Percentiles rank a stretch among this genome's conserved stretches.
Conservation (phyloP, 78 protist species). For the Dictyostelium firmibasis region DNA sequence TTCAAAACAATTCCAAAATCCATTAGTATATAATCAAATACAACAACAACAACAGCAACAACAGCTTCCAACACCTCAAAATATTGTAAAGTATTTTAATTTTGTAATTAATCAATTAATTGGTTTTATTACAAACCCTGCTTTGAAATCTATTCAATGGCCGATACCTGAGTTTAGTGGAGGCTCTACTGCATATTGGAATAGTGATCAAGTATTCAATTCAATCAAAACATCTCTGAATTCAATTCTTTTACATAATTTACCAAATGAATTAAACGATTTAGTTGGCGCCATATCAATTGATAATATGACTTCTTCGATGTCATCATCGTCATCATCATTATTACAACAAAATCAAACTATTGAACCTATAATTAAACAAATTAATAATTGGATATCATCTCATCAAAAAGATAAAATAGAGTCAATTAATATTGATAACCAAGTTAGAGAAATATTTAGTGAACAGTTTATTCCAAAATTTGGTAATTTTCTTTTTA, state of each 20-base stretch:
- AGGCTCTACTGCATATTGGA: background rate
- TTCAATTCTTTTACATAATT: background rate
- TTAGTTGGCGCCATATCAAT: background rate
- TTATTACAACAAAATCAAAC: background rate
- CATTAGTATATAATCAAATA: background rate
- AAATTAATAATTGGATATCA: slow-evolving; percentile 6
- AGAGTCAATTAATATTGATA: background rate
- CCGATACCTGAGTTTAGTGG: slow-evolving; percentile 50
- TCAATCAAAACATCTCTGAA: background rate
- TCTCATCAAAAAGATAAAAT: background rate
- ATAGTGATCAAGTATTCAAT: background rate
- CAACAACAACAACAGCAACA: background rate
- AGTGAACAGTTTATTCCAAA: background rate
- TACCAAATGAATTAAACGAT: slow-evolving; percentile 14
- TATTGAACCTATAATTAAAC: background rate
- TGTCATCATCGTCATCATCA: background rate
- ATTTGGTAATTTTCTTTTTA: background rate
- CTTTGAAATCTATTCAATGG: slow-evolving; percentile 18
- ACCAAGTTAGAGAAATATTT: slow-evolving; percentile 21
- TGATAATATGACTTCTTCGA: background rate
- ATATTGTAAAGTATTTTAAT: slow-evolving; percentile 22
- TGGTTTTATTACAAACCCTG: background rate
- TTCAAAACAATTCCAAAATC: background rate
- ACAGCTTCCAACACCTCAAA: background rate
- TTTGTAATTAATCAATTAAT: background rate